Percentiles rank a stretch among this genome's conserved stretches.
phyloP scores from a whole-genome alignment of 75 land plant genomes.

The Pseudotsuga menziesii region DNA sequence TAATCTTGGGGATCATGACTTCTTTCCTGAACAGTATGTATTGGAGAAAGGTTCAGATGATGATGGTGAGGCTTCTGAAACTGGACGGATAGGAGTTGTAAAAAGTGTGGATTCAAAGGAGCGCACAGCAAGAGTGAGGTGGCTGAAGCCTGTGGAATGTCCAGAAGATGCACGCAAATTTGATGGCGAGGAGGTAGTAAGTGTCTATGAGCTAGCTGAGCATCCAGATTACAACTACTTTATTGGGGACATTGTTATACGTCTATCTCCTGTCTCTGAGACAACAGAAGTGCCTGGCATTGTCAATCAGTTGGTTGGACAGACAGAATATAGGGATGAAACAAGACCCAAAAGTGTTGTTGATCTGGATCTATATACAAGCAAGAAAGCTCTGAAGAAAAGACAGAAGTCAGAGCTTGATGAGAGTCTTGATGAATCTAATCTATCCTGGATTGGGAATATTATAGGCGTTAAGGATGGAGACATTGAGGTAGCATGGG shows the following conservation, averaged over 20 bases:
- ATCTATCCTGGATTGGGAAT: conserved; percentile 60
- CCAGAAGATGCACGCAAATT: conserved; percentile 70
- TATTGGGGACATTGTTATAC: conserved; percentile 88
- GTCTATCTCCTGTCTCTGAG: conserved; percentile 54
- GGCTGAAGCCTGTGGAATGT: conserved; percentile 63
- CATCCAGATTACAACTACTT: conserved; percentile 93
- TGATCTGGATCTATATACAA: no score
- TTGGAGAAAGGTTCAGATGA: conserved; percentile 78
- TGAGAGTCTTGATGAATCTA: conserved; percentile 1
- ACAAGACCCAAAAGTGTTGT: no score
- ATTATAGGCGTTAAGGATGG: conserved; percentile 74
- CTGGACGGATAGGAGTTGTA: conserved; percentile 70
- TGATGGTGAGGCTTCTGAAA: conserved; percentile 35
- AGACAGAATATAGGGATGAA: no score
- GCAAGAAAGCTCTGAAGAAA: not conserved
- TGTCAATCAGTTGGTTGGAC: not conserved
- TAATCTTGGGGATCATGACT: conserved; percentile 87
- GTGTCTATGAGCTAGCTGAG: conserved; percentile 89
- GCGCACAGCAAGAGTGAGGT: conserved; percentile 75
- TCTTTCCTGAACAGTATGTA: conserved; percentile 88
- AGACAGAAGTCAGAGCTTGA: not conserved
- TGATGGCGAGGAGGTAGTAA: conserved; percentile 77
- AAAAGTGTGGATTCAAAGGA: conserved; percentile 89
- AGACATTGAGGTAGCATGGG: conserved; percentile 80
- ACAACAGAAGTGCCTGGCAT: conserved; percentile 1